Evolutionary conservation across 768 basidiomycete species (phyloP), one percentile per base, ranked within the genome.

Genomic region (Amanita phalloides): DNA sequence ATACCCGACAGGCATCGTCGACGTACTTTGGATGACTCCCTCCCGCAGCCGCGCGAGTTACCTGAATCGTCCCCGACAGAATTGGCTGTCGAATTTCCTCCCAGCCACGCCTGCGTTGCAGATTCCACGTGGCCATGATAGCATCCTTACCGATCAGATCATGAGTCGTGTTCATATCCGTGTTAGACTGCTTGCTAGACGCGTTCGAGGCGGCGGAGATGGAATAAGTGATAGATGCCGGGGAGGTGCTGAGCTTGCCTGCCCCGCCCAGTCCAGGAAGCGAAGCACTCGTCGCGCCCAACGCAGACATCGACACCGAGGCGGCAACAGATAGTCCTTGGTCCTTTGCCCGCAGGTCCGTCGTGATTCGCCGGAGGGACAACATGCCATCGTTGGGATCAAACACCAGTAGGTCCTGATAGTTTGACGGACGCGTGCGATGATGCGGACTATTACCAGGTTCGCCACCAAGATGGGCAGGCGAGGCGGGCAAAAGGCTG

Each of bases 391-490:
- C 77, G 0, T 63, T 64, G 0, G 82, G 78, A 58, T 88, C 82
- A 57, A 89, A 86, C 2, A 87, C 58, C 14, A 88, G 71, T 3
- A 86, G 54, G 53, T 89, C 85, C 61, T 84, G 84, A 56, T 73
- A 77, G 53, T 80, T 79, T 17, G 63, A 62, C 10, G 70, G 67
- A 14, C 68, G 62, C 5, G 61, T 66, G 45, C 20, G 56, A 53
- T 32, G 67, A 58, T 41, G 71, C 58, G 25, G 65, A 58, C 55
- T 66, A 39, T 55, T 66, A 41, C 65, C 55, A 20, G 60, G 49
- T 49, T 55, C 57, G 30, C 56, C 48, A 2, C 59, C 46, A 30
- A 25, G 53, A 41, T 49, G 41, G 30, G 48, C 47, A 41, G 62
- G 35, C 1, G 60, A 54, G 0, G 54, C 17, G 11, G 54, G 53